Conservation (phyloP, 2,329 filamentous ascomycete genomes). For the Harringtonia aguacate region DNA sequence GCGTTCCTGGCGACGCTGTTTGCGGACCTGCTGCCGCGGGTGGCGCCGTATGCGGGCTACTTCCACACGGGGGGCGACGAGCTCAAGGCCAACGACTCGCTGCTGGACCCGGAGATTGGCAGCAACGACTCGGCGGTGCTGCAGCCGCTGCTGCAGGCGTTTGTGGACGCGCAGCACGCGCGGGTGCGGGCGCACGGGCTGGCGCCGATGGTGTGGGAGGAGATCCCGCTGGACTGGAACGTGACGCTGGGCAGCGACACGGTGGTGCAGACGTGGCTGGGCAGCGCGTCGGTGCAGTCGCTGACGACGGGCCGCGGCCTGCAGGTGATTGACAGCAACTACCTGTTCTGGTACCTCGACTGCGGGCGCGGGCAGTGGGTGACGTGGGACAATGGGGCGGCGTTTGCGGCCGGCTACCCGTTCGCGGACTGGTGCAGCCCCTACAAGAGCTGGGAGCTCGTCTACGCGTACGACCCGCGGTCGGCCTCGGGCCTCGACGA, state of each 20-base stretch:
- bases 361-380: conserved; percentile 75
- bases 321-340: conserved; percentile 65
- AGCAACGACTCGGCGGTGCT: conserved; percentile 56
- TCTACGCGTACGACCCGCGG: conserved; percentile 74
- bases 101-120: conserved; percentile 59
- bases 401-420: conserved; percentile 47
- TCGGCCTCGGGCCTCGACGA: conserved; percentile 51
- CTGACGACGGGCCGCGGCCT: conserved; percentile 54
- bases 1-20: conserved; percentile 63
- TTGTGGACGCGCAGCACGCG: conserved; percentile 60
- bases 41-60: conserved; percentile 57
- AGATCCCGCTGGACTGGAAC: conserved; percentile 72
- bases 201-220: conserved; percentile 76
- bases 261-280: conserved; percentile 71
- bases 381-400: conserved; percentile 50
- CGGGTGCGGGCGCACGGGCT: conserved; percentile 54
- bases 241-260: conserved; percentile 60
- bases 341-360: conserved; percentile 75
- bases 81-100: conserved; percentile 66
- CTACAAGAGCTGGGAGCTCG: conserved; percentile 67
- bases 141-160: conserved; percentile 65
- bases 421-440: conserved; percentile 77
- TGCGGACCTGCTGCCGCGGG: conserved; percentile 63
- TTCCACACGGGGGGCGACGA: conserved; percentile 88
- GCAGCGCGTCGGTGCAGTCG: conserved; percentile 46